phyloP scores from a whole-genome alignment of 2,329 filamentous ascomycete species.

The Rutstroemia sydowiana region DNA sequence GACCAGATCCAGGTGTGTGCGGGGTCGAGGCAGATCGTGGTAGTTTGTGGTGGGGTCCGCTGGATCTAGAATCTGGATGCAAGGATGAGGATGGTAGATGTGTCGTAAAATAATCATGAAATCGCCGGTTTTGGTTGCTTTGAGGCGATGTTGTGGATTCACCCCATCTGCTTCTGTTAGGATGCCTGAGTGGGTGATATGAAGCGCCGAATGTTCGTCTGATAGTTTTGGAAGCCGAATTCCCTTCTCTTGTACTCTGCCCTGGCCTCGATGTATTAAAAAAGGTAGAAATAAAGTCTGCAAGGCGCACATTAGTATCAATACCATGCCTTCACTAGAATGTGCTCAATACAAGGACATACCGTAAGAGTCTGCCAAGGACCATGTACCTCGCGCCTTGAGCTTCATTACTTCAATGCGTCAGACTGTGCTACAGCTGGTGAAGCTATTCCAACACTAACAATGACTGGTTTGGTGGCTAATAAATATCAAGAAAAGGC shows the following conservation, averaged over 20 bases:
- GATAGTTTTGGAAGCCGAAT: slow-evolving; percentile 4
- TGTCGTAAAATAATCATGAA: slow-evolving; percentile 97
- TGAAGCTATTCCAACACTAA: too few relatives aligned
- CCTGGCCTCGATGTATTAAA: slow-evolving; percentile 14
- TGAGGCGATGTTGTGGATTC: slow-evolving; percentile 7
- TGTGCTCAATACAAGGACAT: too few relatives aligned
- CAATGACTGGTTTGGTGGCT: too few relatives aligned
- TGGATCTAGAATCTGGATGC: slow-evolving; percentile 70
- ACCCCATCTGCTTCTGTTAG: slow-evolving; percentile 3
- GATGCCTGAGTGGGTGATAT: neutral
- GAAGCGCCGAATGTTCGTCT: slow-evolving; percentile 10
- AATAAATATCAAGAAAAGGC: too few relatives aligned
- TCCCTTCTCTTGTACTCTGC: neutral
- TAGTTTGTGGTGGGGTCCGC: slow-evolving; percentile 72
- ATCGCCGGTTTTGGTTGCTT: slow-evolving; percentile 33
- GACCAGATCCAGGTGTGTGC: slow-evolving; percentile 51
- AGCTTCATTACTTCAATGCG: too few relatives aligned
- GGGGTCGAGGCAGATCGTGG: slow-evolving; percentile 79
- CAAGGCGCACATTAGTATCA: too few relatives aligned
- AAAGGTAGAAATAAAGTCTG: slow-evolving; percentile 28
- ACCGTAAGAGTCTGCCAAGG: too few relatives aligned
- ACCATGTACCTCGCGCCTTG: too few relatives aligned
- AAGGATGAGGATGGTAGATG: slow-evolving; percentile 89
- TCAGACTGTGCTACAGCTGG: too few relatives aligned
- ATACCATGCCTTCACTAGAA: too few relatives aligned